A percentile compares a stretch with the other conserved stretches of the same genome.
Evolutionary conservation across 441 rosid species (phyloP).

Genomic region (Mallotus japonicus): DNA sequence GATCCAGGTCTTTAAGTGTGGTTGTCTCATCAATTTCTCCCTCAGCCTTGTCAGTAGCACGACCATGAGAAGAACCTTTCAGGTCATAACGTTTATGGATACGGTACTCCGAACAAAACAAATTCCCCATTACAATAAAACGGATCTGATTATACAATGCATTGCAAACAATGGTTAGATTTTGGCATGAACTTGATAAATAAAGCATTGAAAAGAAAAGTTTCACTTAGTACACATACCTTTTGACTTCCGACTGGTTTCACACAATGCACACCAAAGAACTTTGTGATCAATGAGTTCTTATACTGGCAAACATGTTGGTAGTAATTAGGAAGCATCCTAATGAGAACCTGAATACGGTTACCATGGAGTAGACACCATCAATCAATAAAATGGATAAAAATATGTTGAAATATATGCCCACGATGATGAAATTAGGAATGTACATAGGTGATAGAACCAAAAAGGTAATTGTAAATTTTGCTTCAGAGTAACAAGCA

Average conservation of each 20-base stretch:
- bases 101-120: slow-evolving; percentile 77
- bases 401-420: neutral
- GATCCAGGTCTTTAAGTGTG: slow-evolving; percentile 90
- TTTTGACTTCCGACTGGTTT: slow-evolving; percentile 91
- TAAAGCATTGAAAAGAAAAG: slow-evolving; percentile 14
- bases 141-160: slow-evolving; percentile 48
- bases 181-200: neutral
- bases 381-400: neutral
- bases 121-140: slow-evolving; percentile 83
- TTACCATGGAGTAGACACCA: slow-evolving; percentile 1
- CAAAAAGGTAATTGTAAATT: neutral
- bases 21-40: slow-evolving; percentile 88
- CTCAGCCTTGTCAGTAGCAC: slow-evolving; percentile 68
- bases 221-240: slow-evolving; percentile 39
- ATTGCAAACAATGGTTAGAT: slow-evolving; percentile 18
- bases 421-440: neutral
- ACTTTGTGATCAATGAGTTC: slow-evolving; percentile 84
- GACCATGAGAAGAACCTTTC: slow-evolving; percentile 94
- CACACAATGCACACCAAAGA: slow-evolving; percentile 91
- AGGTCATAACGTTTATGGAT: slow-evolving; percentile 87
- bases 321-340: slow-evolving; percentile 84
- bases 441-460: neutral
- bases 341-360: slow-evolving; percentile 61
- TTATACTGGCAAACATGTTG: slow-evolving; percentile 67
- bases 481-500: neutral